Evolutionary conservation across 2,329 filamentous ascomycete genomes (phyloP).

Genomic region (Epichloe gansuensis): DNA sequence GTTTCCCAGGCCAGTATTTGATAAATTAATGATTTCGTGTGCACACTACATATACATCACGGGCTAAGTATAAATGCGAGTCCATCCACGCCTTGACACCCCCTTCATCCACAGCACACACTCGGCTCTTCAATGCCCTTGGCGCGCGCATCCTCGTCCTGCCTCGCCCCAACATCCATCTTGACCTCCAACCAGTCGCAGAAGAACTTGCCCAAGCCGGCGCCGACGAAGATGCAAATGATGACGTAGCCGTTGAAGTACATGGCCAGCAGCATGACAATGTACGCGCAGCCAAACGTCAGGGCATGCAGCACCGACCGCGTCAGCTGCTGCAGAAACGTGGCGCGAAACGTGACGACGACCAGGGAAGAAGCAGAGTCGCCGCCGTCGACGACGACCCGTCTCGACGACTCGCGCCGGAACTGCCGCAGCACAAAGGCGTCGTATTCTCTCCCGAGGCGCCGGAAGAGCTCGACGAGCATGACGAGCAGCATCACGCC

Average conservation of each 20-base stretch:
- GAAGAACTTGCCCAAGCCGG: conserved; percentile 40
- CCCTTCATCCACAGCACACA: conserved; percentile 30
- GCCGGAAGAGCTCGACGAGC: conserved; percentile 57
- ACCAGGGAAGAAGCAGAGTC: conserved; percentile 11
- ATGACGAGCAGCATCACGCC: conserved; percentile 62
- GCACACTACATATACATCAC: background rate
- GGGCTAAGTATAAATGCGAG: background rate
- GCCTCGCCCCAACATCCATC: conserved; percentile 22
- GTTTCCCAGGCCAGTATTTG: no score
- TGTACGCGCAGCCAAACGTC: conserved; percentile 64
- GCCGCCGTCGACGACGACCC: conserved; percentile 9
- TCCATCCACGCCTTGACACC: background rate
- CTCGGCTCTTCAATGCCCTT: conserved; percentile 32
- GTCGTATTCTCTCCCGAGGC: conserved; percentile 62
- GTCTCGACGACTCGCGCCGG: conserved; percentile 17
- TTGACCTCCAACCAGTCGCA: conserved; percentile 39
- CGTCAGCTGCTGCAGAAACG: conserved; percentile 49
- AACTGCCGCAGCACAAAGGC: conserved; percentile 45
- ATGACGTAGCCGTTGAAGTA: conserved; percentile 62
- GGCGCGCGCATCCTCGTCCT: conserved; percentile 11
- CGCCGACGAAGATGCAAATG: conserved; percentile 57
- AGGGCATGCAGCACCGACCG: conserved; percentile 55
- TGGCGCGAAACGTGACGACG: conserved; percentile 38
- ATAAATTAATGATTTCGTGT: no score
- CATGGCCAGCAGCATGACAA: conserved; percentile 59